Conservation (phyloP, 768 basidiomycete genomes). For the Russula earlei region DNA sequence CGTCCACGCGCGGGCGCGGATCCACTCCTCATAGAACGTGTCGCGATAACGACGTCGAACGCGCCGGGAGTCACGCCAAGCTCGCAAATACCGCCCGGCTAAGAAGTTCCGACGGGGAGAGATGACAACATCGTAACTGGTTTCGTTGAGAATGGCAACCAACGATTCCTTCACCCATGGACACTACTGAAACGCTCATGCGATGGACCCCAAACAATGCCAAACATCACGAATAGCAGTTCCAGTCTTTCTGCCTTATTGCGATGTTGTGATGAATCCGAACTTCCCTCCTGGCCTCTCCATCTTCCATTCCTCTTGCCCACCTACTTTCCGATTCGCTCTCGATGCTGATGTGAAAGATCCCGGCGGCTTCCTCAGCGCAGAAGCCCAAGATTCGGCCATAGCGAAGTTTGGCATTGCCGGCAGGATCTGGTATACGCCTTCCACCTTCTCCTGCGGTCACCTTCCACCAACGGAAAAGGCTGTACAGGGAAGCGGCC, state of each 20-base stretch:
- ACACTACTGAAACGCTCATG: background rate
- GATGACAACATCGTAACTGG: conserved; percentile 39
- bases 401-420: conserved; percentile 75
- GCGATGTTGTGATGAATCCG: background rate
- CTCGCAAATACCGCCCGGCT: conserved; percentile 47
- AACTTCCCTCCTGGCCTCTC: conserved; percentile 7
- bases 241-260: no score
- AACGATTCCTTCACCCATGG: conserved; percentile 28
- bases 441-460: conserved; percentile 25
- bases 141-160: conserved; percentile 44
- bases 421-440: conserved; percentile 64
- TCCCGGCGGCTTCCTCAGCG: conserved; percentile 23
- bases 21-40: conserved; percentile 32
- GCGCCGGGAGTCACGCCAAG: conserved; percentile 32
- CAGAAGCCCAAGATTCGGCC: conserved; percentile 40
- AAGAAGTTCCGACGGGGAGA: conserved; percentile 31
- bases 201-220: conserved; percentile 6
- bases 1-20: conserved; percentile 20
- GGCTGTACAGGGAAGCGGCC: conserved; percentile 57
- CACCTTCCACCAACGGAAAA: conserved; percentile 28
- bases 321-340: background rate
- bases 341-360: background rate
- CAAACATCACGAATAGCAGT: background rate
- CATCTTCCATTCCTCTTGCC: conserved; percentile 8
- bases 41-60: conserved; percentile 33